A percentile compares a stretch with the other conserved stretches of the same genome.
Evolutionary conservation across 345 rosid species (phyloP).

Genomic region (Melaleuca quinquenervia): DNA sequence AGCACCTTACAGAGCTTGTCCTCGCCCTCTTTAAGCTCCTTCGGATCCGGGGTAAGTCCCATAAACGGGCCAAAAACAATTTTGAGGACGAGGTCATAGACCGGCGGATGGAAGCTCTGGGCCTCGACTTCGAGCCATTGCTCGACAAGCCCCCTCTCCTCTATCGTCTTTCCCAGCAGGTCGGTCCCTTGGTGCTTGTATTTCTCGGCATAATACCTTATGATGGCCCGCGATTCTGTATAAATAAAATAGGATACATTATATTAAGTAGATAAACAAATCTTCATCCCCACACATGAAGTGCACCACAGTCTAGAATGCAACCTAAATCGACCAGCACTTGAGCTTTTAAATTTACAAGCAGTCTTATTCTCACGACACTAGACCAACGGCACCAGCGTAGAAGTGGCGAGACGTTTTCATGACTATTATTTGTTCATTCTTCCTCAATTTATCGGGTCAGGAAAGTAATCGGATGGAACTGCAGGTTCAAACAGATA

Average conservation of each 20-base stretch:
- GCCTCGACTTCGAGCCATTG: constrained; percentile 71
- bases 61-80: constrained; percentile 26
- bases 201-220: constrained; percentile 59
- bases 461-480: neutral
- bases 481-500: neutral
- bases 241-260: neutral
- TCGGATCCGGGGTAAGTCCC: constrained; percentile 34
- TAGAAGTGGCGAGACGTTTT: neutral
- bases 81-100: constrained; percentile 25
- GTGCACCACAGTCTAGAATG: neutral
- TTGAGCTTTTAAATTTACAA: neutral
- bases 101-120: constrained; percentile 35
- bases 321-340: neutral
- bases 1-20: constrained; percentile 42
- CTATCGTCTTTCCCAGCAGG: constrained; percentile 24
- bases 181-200: constrained; percentile 36
- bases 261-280: neutral
- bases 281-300: neutral
- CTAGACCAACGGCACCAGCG: neutral
- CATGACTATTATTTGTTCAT: neutral
- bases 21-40: constrained; percentile 42
- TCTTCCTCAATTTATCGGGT: neutral
- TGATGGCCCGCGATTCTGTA: constrained; percentile 63
- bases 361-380: neutral
- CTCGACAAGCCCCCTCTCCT: constrained; percentile 50